Conservation (phyloP, 495 filamentous ascomycete genomes). For the Talaromyces nanjingensis region DNA sequence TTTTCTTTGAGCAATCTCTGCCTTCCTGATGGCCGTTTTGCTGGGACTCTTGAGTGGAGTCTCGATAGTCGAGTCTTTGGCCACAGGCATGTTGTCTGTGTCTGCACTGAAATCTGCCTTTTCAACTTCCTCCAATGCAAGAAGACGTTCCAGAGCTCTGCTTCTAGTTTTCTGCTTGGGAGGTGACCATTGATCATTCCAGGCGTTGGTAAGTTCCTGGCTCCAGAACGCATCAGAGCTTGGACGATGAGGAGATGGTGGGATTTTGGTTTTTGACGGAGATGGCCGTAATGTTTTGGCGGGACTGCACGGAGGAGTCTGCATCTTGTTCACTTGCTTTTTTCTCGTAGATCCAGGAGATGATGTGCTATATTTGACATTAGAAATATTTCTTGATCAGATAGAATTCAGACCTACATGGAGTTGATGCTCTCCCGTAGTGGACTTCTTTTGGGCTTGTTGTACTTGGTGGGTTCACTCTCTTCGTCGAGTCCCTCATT, state of each 20-base stretch:
- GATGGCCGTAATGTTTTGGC: conserved; percentile 38
- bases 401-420: conserved; percentile 2
- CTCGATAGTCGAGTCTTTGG: conserved; percentile 4
- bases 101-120: background rate
- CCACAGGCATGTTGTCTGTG: background rate
- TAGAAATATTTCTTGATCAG: background rate
- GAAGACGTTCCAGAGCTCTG: conserved; percentile 17
- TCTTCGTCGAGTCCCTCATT: background rate
- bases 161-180: conserved; percentile 37
- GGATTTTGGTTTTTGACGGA: conserved; percentile 45
- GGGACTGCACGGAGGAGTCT: conserved; percentile 41
- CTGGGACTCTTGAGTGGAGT: conserved; percentile 27
- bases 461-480: background rate
- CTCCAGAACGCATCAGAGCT: conserved; percentile 78
- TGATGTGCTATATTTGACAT: conserved; percentile 16
- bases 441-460: conserved; percentile 4
- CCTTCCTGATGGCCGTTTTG: conserved; percentile 40
- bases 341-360: conserved; percentile 30
- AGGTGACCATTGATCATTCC: conserved; percentile 76
- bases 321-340: conserved; percentile 13
- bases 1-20: conserved; percentile 32
- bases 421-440: conserved; percentile 10
- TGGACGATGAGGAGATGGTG: conserved; percentile 53
- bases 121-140: conserved; percentile 22
- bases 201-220: conserved; percentile 65